Evolutionary conservation across 495 filamentous ascomycete species (phyloP).

Genomic region (Penicillium canariense): DNA sequence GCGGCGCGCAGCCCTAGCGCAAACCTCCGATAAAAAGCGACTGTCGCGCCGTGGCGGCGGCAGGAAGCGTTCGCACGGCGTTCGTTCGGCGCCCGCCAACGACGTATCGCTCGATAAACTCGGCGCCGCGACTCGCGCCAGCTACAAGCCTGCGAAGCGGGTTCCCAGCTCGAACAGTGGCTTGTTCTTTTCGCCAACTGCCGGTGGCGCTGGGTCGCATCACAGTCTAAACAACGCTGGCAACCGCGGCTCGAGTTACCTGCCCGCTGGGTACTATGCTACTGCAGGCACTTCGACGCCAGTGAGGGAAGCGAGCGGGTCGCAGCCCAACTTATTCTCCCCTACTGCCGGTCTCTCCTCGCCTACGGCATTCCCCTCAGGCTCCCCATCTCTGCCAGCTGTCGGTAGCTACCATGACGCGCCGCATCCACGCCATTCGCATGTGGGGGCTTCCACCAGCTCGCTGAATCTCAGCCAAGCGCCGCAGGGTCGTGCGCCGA

Average conservation of each 20-base stretch:
- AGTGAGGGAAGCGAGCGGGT: constrained; percentile 20
- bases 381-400: constrained; percentile 59
- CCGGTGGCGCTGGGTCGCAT: constrained; percentile 46
- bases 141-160: constrained; percentile 40
- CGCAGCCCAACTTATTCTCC: constrained; percentile 15
- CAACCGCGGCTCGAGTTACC: constrained; percentile 66
- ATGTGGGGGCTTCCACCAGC: constrained; percentile 58
- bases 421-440: constrained; percentile 32
- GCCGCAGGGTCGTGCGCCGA: constrained; percentile 75
- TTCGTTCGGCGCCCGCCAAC: constrained; percentile 38
- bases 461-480: constrained; percentile 65
- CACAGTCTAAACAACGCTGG: constrained; percentile 18
- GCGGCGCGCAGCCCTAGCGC: constrained; percentile 67
- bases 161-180: constrained; percentile 51
- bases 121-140: constrained; percentile 34
- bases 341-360: constrained; percentile 23
- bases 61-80: constrained; percentile 37
- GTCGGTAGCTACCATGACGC: constrained; percentile 30
- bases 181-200: constrained; percentile 95
- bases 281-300: constrained; percentile 55
- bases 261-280: constrained; percentile 92
- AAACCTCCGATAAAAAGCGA: constrained; percentile 68
- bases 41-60: constrained; percentile 52
- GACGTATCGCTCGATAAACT: constrained; percentile 59
- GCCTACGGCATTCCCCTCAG: constrained; percentile 52